These are phyloP conservation scores for Pichia exigua DNA, from an alignment of 805 yeast species.

Conservation along the genomic window DNA sequence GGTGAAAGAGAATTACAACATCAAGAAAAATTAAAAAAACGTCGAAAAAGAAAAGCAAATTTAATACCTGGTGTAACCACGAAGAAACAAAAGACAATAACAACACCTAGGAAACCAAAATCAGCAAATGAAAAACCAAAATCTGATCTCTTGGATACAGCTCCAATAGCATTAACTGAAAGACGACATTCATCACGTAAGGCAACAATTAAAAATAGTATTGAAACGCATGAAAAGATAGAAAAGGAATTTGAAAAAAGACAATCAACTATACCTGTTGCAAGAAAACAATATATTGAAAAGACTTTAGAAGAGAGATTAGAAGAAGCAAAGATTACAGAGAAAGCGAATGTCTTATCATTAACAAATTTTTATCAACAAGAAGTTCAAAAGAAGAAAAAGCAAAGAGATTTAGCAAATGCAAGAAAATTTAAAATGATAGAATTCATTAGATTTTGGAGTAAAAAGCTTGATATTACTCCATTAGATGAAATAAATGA, in stretches of 20 bases:
- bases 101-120: neutral
- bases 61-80: constrained; percentile 16
- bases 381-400: constrained; percentile 71
- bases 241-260: constrained; percentile 59
- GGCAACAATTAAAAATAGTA: constrained; percentile 68
- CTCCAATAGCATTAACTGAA: constrained; percentile 30
- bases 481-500: constrained; percentile 58
- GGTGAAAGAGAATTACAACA: constrained; percentile 32
- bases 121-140: neutral
- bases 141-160: neutral
- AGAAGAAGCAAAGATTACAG: constrained; percentile 84
- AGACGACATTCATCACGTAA: constrained; percentile 72
- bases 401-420: constrained; percentile 63
- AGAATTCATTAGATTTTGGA: constrained; percentile 47
- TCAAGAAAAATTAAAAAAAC: constrained; percentile 21
- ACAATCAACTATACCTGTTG: constrained; percentile 18
- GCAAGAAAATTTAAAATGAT: constrained; percentile 56
- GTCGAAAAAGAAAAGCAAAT: constrained; percentile 41
- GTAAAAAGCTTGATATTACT: constrained; percentile 43
- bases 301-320: constrained; percentile 66
- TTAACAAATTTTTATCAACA: constrained; percentile 74
- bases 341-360: constrained; percentile 63
- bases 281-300: constrained; percentile 32
- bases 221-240: constrained; percentile 67
- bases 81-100: constrained; percentile 9